Percentiles rank a stretch among this genome's conserved stretches.
These are phyloP conservation scores for Diaporthe citrichinensis DNA, from an alignment of 2,329 filamentous ascomycete species.

Conservation along the genomic window DNA sequence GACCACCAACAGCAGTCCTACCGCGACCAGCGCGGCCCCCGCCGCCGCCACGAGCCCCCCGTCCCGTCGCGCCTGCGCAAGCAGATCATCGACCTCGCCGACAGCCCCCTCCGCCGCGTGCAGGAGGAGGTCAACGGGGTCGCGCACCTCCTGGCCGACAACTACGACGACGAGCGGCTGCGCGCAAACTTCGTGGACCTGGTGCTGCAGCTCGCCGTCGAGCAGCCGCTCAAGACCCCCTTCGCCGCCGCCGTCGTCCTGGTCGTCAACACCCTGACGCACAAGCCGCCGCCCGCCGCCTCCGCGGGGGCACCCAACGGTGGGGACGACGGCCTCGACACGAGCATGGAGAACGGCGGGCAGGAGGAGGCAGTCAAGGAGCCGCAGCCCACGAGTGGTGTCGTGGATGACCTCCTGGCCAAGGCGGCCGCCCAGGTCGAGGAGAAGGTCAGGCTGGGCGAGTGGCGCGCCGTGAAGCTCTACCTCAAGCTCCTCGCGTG, in stretches of 20 bases:
- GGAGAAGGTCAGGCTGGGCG: constrained; percentile 76
- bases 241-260: constrained; percentile 90
- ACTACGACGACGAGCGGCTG: constrained; percentile 88
- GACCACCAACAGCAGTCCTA: constrained; percentile 58
- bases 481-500: constrained; percentile 91
- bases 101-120: constrained; percentile 83
- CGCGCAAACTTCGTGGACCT: constrained; percentile 81
- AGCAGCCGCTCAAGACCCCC: constrained; percentile 98
- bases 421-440: constrained; percentile 75
- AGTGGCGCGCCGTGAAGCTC: constrained; percentile 94
- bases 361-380: constrained; percentile 19
- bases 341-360: constrained; percentile 38
- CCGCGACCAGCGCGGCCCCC: constrained; percentile 80
- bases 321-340: constrained; percentile 32
- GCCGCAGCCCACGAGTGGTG: constrained; percentile 59
- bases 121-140: constrained; percentile 84
- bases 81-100: constrained; percentile 84
- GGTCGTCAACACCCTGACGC: constrained; percentile 79
- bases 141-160: constrained; percentile 82
- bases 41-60: constrained; percentile 79
- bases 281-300: constrained; percentile 51
- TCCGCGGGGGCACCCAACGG: constrained; percentile 51
- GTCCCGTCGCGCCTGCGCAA: constrained; percentile 80
- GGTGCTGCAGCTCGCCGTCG: constrained; percentile 81
- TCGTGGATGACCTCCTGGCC: constrained; percentile 78